Percentiles rank a stretch among this genome's conserved stretches.
phyloP scores from a whole-genome alignment of 768 basidiomycete genomes.

The Exsudoporus frostii region DNA sequence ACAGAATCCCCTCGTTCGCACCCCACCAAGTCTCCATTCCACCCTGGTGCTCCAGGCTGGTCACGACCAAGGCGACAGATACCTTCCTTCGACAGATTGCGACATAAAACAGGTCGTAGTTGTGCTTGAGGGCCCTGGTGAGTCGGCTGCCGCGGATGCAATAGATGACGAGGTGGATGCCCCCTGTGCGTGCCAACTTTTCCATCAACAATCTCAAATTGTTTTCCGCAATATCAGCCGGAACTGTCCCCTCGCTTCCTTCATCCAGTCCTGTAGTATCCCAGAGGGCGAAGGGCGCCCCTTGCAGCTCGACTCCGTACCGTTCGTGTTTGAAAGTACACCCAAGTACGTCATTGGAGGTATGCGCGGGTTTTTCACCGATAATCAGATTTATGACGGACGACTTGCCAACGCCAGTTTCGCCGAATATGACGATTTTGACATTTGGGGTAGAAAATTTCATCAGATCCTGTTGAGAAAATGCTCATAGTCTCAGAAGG shows the following conservation, averaged over 20 bases:
- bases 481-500: neutral
- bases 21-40: conserved; percentile 29
- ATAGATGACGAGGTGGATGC: conserved; percentile 9
- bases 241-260: conserved; percentile 6
- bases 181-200: neutral
- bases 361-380: neutral
- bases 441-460: neutral
- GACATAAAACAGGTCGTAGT: conserved; percentile 34
- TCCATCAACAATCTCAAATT: neutral
- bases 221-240: neutral
- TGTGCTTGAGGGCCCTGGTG: conserved; percentile 20
- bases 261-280: conserved; percentile 11
- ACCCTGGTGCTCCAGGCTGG: conserved; percentile 32
- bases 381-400: conserved; percentile 5
- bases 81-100: conserved; percentile 34
- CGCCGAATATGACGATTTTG: conserved; percentile 1
- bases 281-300: neutral
- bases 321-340: conserved; percentile 1
- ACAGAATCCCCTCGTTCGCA: conserved; percentile 26
- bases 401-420: conserved; percentile 2
- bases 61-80: conserved; percentile 35
- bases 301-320: neutral
- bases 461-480: neutral
- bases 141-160: conserved; percentile 1
- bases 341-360: neutral